These are phyloP conservation scores for Trichoderma sp. DNA, from an alignment of 2,329 filamentous ascomycete genomes.

Conservation along the genomic window DNA sequence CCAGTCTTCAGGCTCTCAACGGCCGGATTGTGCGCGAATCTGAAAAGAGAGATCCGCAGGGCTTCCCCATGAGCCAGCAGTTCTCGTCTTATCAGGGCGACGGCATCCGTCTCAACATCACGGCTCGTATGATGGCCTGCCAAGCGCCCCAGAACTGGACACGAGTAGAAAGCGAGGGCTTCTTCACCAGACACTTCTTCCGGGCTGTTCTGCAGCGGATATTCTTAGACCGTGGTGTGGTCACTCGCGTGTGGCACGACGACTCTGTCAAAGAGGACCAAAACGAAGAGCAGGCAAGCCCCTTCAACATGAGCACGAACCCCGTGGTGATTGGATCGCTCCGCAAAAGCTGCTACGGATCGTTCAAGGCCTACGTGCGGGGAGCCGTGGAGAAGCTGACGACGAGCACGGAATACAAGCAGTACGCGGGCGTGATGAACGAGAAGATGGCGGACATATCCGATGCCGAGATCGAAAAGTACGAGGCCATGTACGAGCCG, in stretches of 20 bases:
- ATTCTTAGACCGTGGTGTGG: slow-evolving; percentile 81
- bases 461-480: slow-evolving; percentile 71
- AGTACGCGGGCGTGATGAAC: slow-evolving; percentile 59
- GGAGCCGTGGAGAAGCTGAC: slow-evolving; percentile 77
- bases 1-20: slow-evolving; percentile 63
- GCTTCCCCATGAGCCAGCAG: slow-evolving; percentile 85
- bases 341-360: slow-evolving; percentile 73
- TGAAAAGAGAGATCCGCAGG: slow-evolving; percentile 76
- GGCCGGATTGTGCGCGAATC: slow-evolving; percentile 68
- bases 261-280: slow-evolving; percentile 29
- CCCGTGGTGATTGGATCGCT: slow-evolving; percentile 86
- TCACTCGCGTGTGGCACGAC: slow-evolving; percentile 56
- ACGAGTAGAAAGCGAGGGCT: slow-evolving; percentile 71
- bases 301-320: slow-evolving; percentile 61
- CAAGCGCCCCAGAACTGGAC: slow-evolving; percentile 96
- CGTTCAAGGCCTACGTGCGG: slow-evolving; percentile 73
- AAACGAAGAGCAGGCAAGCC: slow-evolving; percentile 25
- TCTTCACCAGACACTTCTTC: slow-evolving; percentile 93
- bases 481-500: slow-evolving; percentile 62
- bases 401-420: slow-evolving; percentile 54
- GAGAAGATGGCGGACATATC: slow-evolving; percentile 67
- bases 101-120: slow-evolving; percentile 87
- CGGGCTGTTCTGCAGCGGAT: slow-evolving; percentile 86
- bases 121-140: slow-evolving; percentile 95
- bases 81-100: slow-evolving; percentile 57